Evolutionary conservation across 2,329 filamentous ascomycete species (phyloP), one percentile per base, ranked within the genome.

Genomic region (Leptographium flavum): DNA sequence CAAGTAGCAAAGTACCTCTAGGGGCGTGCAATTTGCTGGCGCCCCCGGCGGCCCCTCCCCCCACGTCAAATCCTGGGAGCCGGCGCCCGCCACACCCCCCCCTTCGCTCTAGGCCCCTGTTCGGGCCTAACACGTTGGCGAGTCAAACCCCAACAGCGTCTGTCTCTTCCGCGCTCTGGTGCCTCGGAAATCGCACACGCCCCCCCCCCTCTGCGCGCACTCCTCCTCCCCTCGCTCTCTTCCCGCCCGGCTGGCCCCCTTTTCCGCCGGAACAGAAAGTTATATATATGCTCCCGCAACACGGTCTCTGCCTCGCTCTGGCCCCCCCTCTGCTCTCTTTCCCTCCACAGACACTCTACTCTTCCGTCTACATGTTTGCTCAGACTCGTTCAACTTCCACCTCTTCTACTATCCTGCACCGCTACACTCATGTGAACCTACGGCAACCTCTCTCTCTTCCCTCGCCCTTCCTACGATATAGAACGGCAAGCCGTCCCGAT

Each of bases 271-370:
- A 25, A n/a, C 13, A 36, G 28, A 31, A 36, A 31, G 37, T 32
- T 44, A 47, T 47, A 47, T 47, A 47, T 47, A n/a, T n/a, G n/a
- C n/a, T 47, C 40, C 23, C 40, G 15, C 22, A 27, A 21, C 42
- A 21, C 32, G 21, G 39, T 25, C 35, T 14, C 42, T 31, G 42
- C 33, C 42, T 38, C n/a, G 11, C 11, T 23, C 17, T 19, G 21
- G 21, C 25, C 23, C 19, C 19, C 19, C 22, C 10, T 14, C 13
- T 35, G 17, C 14, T 37, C 33, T 37, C 14, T 37, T 27, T 7
- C 38, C 30, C 27, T 40, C 28, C 28, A 23, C 40, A 35, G 15
- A 40, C 15, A 28, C 5, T 15, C 21, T 6, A 42, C 21, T 17
- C 19, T 8, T 25, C 15, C 30, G 15, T 42, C 40, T 32, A 13